Percentiles rank a stretch among this genome's conserved stretches.
Conservation (phyloP, 2,329 filamentous ascomycete species). For the Whalleya microplaca region DNA sequence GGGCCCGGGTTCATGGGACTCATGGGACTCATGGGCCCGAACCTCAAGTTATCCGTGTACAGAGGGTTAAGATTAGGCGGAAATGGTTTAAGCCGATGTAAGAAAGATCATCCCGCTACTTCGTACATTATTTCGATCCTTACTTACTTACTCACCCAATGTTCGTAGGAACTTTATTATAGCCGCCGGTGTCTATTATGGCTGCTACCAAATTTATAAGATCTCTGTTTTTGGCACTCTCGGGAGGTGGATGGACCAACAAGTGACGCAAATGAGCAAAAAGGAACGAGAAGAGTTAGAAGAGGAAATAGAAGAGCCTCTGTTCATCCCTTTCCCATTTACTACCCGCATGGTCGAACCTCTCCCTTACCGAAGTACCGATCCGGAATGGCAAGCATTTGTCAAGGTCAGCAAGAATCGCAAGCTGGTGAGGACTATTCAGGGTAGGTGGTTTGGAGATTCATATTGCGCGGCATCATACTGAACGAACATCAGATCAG, state of each 20-base stretch:
- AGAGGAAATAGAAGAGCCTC: slow-evolving; percentile 47
- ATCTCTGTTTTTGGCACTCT: slow-evolving; percentile 52
- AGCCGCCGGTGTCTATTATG: slow-evolving; percentile 38
- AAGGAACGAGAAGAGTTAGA: slow-evolving; percentile 47
- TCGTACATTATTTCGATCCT: not conserved
- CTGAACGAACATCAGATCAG: slow-evolving; percentile 43
- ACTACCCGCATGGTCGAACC: slow-evolving; percentile 54
- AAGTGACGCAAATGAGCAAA: slow-evolving; percentile 47
- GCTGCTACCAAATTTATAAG: slow-evolving; percentile 48
- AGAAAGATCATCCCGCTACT: not conserved
- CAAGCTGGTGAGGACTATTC: slow-evolving; percentile 51
- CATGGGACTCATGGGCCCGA: slow-evolving; percentile 10
- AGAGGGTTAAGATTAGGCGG: slow-evolving; percentile 34
- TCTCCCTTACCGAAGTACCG: slow-evolving; percentile 55
- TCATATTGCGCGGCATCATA: slow-evolving; percentile 23
- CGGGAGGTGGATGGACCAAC: slow-evolving; percentile 45
- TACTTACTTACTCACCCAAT: slow-evolving; percentile 4
- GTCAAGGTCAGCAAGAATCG: slow-evolving; percentile 59
- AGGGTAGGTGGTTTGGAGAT: slow-evolving; percentile 40
- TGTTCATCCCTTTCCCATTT: slow-evolving; percentile 67
- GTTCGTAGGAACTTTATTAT: slow-evolving; percentile 32
- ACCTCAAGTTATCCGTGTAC: slow-evolving; percentile 30
- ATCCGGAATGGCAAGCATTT: slow-evolving; percentile 68
- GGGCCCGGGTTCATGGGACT: slow-evolving; percentile 15
- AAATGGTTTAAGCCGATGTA: slow-evolving; percentile 34